Evolutionary conservation across 2,329 filamentous ascomycete genomes (phyloP).

Genomic region (Verticillium nonalfalfae): DNA sequence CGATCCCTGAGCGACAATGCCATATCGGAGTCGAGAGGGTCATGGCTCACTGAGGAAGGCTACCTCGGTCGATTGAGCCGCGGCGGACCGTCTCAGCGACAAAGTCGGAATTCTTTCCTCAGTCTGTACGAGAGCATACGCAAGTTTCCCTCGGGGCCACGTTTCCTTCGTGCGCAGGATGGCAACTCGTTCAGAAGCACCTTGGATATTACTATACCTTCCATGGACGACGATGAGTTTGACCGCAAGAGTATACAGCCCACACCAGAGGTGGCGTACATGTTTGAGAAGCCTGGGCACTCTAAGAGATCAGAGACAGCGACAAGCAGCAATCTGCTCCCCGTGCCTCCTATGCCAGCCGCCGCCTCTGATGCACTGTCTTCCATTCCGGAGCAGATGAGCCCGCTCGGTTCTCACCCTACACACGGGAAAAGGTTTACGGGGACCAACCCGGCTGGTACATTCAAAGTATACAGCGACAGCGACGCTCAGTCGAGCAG

Average conservation of each 20-base stretch:
- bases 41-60: slow-evolving; percentile 2
- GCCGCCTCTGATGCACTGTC: slow-evolving; percentile 8
- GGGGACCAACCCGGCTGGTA: not conserved
- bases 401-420: slow-evolving; percentile 6
- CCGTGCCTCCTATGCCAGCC: not conserved
- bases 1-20: slow-evolving; percentile 1
- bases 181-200: slow-evolving; percentile 18
- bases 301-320: not conserved
- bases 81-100: not conserved
- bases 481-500: slow-evolving; percentile 1
- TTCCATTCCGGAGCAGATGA: slow-evolving; percentile 8
- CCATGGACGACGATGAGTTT: slow-evolving; percentile 7
- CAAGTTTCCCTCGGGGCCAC: slow-evolving; percentile 8
- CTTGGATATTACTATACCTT: slow-evolving; percentile 21
- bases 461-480: slow-evolving; percentile 3
- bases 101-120: not conserved
- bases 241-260: slow-evolving; percentile 13
- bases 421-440: slow-evolving; percentile 8
- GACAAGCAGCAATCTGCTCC: not conserved
- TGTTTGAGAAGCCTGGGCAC: slow-evolving; percentile 1
- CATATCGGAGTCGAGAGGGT: not conserved
- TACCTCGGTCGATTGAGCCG: not conserved
- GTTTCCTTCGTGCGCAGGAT: slow-evolving; percentile 12
- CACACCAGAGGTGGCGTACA: slow-evolving; percentile 15
- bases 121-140: slow-evolving; percentile 14